Evolutionary conservation across 1,284 basidiomycete genomes (phyloP), one percentile per base, ranked within the genome.

Genomic region (Cronartium ribicola): DNA sequence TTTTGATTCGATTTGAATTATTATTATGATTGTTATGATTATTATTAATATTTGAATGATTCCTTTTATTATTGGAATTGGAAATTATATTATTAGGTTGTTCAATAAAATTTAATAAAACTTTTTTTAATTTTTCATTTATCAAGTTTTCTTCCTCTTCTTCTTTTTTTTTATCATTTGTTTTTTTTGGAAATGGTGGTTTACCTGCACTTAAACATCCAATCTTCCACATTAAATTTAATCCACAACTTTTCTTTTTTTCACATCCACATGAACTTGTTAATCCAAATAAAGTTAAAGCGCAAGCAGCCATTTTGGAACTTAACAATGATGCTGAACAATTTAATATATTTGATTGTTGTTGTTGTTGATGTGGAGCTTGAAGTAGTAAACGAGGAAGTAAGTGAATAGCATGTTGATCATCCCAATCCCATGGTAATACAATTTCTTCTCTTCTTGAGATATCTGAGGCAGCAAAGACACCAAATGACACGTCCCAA

Each of bases 351-450:
- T 29, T 29, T 41, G 64, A 57, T 44, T 51, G 71, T n/a, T 55
- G 51, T 29, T 29, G 29, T 55, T 29, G 51, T 29, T 55, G 51
- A 2, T n/a, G 51, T 55, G 64, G 13, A 36, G 65, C 37, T 73
- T 55, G 51, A 20, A 55, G 63, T 62, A 75, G 48, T 64, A 92
- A 82, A 17, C 87, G 87, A 4, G 90, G 90, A 0, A 97, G 83
- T 66, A 87, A 84, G 81, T 97, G 94, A 0, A 96, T 88, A 0
- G 90, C 88, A 79, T 93, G 91, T 5, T 88, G 87, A 79, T 97
- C 94, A 78, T 96, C 94, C 94, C 94, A 97, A 80, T 96, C 93
- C 93, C 94, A 98, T 0, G 90, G 91, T 0, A 97, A 82, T 0
- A 94, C 88, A 51, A 98, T 87, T 82, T 98, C 95, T 78, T 95